Evolutionary conservation across 345 rosid species (phyloP).

Genomic region (Citropsis articulata): DNA sequence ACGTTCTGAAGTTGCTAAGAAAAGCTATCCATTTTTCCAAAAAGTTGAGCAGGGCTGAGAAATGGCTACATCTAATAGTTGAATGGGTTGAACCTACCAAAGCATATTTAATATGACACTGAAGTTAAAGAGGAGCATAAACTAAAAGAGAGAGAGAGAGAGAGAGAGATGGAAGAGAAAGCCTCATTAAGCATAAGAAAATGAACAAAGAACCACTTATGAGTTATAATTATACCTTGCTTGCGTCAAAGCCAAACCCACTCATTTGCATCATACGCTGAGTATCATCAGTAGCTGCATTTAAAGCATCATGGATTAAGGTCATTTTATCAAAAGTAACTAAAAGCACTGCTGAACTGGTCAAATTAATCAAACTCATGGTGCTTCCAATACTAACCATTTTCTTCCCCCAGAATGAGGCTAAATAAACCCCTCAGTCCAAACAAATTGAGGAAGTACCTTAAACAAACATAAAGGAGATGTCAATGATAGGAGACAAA

Average conservation of each 20-base stretch:
- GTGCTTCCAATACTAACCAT: slow-evolving; percentile 53
- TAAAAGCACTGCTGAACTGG: neutral
- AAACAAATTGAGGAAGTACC: slow-evolving; percentile 97
- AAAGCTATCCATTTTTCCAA: slow-evolving; percentile 1
- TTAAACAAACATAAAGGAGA: slow-evolving; percentile 24
- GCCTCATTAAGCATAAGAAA: neutral
- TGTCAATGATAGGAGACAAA: slow-evolving; percentile 9
- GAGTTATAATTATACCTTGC: slow-evolving; percentile 63
- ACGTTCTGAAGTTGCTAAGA: slow-evolving; percentile 5
- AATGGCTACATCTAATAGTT: neutral
- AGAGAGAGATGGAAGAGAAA: neutral
- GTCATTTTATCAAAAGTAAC: neutral
- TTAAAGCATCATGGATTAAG: slow-evolving; percentile 2
- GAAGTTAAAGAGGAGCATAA: neutral
- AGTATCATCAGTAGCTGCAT: slow-evolving; percentile 83
- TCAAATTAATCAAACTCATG: neutral
- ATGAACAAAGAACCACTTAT: slow-evolving; percentile 5
- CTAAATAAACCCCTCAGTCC: slow-evolving; percentile 97
- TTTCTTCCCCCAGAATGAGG: slow-evolving; percentile 97
- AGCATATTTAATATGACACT: neutral
- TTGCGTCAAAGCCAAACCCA: slow-evolving; percentile 90
- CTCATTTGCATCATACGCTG: slow-evolving; percentile 99
- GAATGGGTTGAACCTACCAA: neutral
- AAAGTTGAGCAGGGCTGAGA: neutral
- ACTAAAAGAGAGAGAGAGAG: neutral